phyloP scores from a whole-genome alignment of 352 stramenopile species.

The Globisporangium paroecandrum region DNA sequence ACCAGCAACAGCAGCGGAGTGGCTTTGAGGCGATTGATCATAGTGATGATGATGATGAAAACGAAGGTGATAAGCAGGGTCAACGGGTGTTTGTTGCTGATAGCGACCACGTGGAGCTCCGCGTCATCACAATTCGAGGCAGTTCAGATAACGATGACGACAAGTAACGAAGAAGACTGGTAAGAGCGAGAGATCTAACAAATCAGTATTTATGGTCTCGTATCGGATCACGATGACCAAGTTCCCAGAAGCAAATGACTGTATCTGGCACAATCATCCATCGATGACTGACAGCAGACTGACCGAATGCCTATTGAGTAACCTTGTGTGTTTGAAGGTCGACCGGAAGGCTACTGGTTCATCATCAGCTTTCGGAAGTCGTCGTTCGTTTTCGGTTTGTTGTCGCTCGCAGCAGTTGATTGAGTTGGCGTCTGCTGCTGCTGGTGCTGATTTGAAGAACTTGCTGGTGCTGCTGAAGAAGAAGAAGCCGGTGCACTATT shows the following conservation, averaged over 20 bases:
- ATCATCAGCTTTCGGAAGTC: slow-evolving; percentile 69
- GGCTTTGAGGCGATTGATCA: slow-evolving; percentile 2
- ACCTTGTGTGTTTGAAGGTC: neutral
- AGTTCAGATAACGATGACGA: neutral
- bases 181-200: neutral
- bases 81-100: neutral
- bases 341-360: slow-evolving; percentile 23
- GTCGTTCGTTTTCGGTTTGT: slow-evolving; percentile 58
- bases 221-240: neutral
- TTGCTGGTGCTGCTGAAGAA: neutral
- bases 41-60: neutral
- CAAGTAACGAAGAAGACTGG: neutral
- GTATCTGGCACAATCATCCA: neutral
- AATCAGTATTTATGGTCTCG: neutral
- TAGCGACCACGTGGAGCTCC: slow-evolving; percentile 3
- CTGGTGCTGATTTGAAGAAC: neutral
- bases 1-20: neutral
- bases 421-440: neutral
- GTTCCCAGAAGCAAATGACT: neutral
- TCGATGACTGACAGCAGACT: neutral
- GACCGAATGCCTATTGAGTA: neutral
- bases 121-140: slow-evolving; percentile 1
- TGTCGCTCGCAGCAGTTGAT: neutral
- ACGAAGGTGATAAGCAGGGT: neutral
- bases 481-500: neutral